Evolutionary conservation across 2,329 filamentous ascomycete species (phyloP), one percentile per base, ranked within the genome.

Genomic region (Fusarium nodosum): DNA sequence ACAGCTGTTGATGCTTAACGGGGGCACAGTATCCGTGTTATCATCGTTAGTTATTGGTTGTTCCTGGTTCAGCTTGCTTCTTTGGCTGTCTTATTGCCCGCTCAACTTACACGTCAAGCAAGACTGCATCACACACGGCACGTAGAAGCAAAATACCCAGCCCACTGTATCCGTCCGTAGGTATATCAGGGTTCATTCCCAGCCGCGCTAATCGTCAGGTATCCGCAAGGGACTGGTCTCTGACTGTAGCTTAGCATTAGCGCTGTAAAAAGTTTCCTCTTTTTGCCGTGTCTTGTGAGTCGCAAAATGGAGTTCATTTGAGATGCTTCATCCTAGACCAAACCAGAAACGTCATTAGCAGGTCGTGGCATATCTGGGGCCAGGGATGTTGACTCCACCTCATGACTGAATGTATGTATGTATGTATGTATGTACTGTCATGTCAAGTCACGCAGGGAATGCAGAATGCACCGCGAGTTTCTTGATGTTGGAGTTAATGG

Each of bases 311-410:
- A 34, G 33, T 56, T 24, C 18, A n/a, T 38, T 46, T 51, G 61
- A 48, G 52, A 66, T 62, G 57, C 66, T 64, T 58, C 38, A 64
- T 67, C 41, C 45, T 44, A 24, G 44, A 50, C 67, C 63, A 71
- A 67, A 51, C 68, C 67, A 58, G 41, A 68, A 71, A 44, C 59
- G 67, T 65, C 52, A 36, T 61, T 64, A 70, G 64, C 26, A 61
- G 42, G 15, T 41, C 15, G 20, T 36, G 46, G 39, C 45, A 64
- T 68, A 46, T 56, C 65, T 64, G 64, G 64, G 53, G 57, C 51
- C 39, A 33, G 51, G 24, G 33, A 48, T 16, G 51, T 45, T 30
- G 47, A 47, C 61, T 63, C 62, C 66, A 69, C 62, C 34, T 55
- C 30, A 38, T 30, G 42, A 20, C 18, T 6, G 18, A 20, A 12